Percentiles rank a stretch among this genome's conserved stretches.
These are phyloP conservation scores for Crithidia expoeki DNA, from an alignment of 208 protist species.

Conservation along the genomic window DNA sequence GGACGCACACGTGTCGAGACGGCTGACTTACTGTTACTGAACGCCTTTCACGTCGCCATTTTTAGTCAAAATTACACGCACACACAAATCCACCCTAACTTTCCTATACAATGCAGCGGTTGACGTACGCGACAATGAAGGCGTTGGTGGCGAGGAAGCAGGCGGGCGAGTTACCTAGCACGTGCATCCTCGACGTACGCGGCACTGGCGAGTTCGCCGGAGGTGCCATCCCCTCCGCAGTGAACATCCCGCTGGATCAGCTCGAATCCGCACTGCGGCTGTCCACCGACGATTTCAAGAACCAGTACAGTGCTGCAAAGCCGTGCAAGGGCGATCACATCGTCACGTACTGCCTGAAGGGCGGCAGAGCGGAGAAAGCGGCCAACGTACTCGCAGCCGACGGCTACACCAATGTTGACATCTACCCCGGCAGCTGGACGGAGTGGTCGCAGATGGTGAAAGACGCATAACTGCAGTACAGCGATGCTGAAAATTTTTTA, in stretches of 20 bases:
- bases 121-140: constrained; percentile 63
- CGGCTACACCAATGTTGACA: constrained; percentile 64
- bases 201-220: constrained; percentile 52
- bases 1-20: too few relatives aligned
- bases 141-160: constrained; percentile 58
- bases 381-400: constrained; percentile 34
- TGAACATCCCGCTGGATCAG: constrained; percentile 69
- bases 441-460: constrained; percentile 68
- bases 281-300: constrained; percentile 47
- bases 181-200: constrained; percentile 70
- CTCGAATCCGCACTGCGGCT: constrained; percentile 51
- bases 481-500: background rate
- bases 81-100: background rate
- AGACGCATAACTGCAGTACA: background rate
- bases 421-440: constrained; percentile 76
- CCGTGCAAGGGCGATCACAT: constrained; percentile 49
- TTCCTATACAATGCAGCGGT: constrained; percentile 43
- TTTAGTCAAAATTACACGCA: background rate
- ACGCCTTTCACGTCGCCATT: too few relatives aligned
- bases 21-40: too few relatives aligned
- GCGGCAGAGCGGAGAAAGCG: constrained; percentile 59
- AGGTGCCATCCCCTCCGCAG: constrained; percentile 59
- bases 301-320: constrained; percentile 43
- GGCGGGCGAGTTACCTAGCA: constrained; percentile 33
- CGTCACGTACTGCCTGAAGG: constrained; percentile 73